phyloP scores from a whole-genome alignment of 495 filamentous ascomycete species.

The Aspergillus bertholletiae region DNA sequence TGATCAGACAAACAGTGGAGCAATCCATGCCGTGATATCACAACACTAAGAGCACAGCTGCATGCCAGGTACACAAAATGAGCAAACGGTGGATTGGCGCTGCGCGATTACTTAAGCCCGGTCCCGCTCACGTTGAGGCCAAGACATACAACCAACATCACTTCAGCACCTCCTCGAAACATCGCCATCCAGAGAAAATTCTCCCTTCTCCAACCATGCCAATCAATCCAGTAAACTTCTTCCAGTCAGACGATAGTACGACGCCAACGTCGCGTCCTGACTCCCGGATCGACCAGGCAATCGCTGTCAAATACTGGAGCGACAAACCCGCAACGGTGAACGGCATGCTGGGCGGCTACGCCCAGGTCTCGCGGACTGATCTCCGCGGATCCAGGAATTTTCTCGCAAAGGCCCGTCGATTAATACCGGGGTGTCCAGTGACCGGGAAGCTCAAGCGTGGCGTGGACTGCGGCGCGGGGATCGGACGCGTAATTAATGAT shows the following conservation, averaged over 20 bases:
- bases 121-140: background rate
- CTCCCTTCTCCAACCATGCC: background rate
- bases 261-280: conserved; percentile 11
- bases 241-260: background rate
- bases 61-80: background rate
- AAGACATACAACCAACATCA: background rate
- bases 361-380: conserved; percentile 69
- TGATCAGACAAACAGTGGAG: too few species aligned
- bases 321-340: conserved; percentile 61
- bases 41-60: too few species aligned
- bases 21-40: too few species aligned
- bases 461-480: conserved; percentile 62
- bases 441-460: conserved; percentile 33
- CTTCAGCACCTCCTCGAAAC: background rate
- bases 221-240: background rate
- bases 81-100: background rate
- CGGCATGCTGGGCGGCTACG: conserved; percentile 82
- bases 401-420: conserved; percentile 65
- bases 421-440: conserved; percentile 16
- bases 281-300: conserved; percentile 34
- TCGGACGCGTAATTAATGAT: conserved; percentile 58
- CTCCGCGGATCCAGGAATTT: conserved; percentile 73
- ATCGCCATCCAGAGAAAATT: background rate
- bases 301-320: conserved; percentile 65
- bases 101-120: background rate